These are phyloP conservation scores for Licmophora abbreviata DNA, from an alignment of 108 stramenopile genomes.

Conservation along the genomic window DNA sequence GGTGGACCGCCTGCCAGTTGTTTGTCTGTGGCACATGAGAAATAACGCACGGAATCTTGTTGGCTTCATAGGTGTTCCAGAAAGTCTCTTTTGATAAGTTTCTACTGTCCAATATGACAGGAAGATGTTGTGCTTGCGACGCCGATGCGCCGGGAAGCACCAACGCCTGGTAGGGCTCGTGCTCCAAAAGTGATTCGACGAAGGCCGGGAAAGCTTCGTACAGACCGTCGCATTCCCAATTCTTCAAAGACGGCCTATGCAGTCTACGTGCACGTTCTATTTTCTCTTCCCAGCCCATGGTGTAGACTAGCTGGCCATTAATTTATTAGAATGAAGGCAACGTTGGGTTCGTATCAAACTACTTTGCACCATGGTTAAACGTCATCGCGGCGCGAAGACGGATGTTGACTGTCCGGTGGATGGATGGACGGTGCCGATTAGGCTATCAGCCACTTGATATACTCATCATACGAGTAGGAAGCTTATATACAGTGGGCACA, in stretches of 20 bases:
- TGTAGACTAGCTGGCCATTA: slow-evolving; percentile 4
- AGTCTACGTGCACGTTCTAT: slow-evolving; percentile 36
- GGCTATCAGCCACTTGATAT: too few relatives aligned
- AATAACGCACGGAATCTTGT: slow-evolving; percentile 60
- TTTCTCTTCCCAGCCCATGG: slow-evolving; percentile 44
- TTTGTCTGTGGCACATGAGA: slow-evolving; percentile 41
- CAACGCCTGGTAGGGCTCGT: slow-evolving; percentile 3
- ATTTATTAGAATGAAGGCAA: slow-evolving; percentile 5
- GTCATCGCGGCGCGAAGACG: too few relatives aligned
- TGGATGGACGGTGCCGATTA: too few relatives aligned
- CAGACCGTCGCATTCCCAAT: slow-evolving; percentile 72
- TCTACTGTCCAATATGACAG: slow-evolving; percentile 54
- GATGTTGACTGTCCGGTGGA: too few relatives aligned
- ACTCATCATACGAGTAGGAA: too few relatives aligned
- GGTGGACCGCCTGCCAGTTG: slow-evolving; percentile 53
- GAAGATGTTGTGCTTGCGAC: slow-evolving; percentile 13
- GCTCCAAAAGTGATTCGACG: slow-evolving; percentile 13
- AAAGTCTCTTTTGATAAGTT: slow-evolving; percentile 41
- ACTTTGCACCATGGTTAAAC: too few relatives aligned
- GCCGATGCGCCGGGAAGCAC: neutral
- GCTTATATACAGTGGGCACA: too few relatives aligned
- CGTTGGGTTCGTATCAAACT: slow-evolving; percentile 4
- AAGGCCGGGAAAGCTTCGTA: slow-evolving; percentile 49
- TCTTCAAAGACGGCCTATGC: slow-evolving; percentile 68
- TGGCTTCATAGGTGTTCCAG: slow-evolving; percentile 44